Conservation (phyloP, 2,329 filamentous ascomycete genomes). For the Fusarium pseudograminearum region DNA sequence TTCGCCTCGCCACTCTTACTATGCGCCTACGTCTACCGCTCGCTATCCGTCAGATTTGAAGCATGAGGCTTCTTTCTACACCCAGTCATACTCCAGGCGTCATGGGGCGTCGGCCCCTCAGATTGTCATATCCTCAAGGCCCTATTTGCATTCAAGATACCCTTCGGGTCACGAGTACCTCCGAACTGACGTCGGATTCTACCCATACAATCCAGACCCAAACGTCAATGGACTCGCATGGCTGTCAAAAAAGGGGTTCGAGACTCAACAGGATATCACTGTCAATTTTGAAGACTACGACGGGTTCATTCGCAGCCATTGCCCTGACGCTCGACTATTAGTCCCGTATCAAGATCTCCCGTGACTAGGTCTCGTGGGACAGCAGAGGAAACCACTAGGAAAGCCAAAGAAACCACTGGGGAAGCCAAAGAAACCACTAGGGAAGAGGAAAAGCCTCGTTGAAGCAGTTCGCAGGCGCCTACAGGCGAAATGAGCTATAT, state of each 20-base stretch:
- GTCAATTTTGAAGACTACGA: not conserved
- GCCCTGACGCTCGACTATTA: not conserved
- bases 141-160: not conserved
- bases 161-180: not conserved
- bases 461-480: too few species aligned
- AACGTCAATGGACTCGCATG: not conserved
- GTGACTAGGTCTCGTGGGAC: not conserved
- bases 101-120: not conserved
- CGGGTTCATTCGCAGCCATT: not conserved
- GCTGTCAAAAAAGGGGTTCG: not conserved
- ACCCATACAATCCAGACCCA: not conserved
- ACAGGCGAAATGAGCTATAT: not conserved
- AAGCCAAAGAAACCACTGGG: too few species aligned
- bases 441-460: too few species aligned
- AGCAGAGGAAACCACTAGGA: too few species aligned
- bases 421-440: too few species aligned
- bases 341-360: not conserved
- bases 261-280: not conserved
- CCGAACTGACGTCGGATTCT: not conserved
- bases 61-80: not conserved
- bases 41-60: not conserved
- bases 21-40: not conserved
- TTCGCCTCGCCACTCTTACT: not conserved
- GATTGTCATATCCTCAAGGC: not conserved
- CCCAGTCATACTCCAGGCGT: not conserved